Evolutionary conservation across 1,284 basidiomycete species (phyloP), one percentile per base, ranked within the genome.

Genomic region (Ceratobasidium sp.): DNA sequence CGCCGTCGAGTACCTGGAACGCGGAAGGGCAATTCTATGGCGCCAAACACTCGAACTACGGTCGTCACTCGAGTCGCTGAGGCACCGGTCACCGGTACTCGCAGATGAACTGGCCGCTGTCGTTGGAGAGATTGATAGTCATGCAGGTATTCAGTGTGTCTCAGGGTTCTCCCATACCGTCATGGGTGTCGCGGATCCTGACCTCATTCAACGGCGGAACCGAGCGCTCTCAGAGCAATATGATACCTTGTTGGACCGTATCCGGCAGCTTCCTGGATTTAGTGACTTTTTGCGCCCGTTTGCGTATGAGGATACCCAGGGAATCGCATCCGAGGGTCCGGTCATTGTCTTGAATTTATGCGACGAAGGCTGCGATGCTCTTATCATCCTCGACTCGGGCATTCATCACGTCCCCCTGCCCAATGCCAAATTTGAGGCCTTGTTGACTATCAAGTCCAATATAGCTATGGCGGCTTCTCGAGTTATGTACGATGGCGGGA

Each of bases 281-380:
- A 22, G 27, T 3, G 43, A 50, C 25, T 71, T 69, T 35, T 47
- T 71, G 40, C 54, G 53, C 20, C 56, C 56, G 12, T 50, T 50
- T 15, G 34, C 31, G 13, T 69, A 43, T 20, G 45, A 67, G 4
- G 49, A 69, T 20, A 34, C 58, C 8, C 17, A 22, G 5, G 31
- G 58, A 20, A 49, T 50, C 27, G 67, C 70, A 10, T 6, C 56
- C 7, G 47, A 47, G 5, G 70, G 70, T 1, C 70, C 70, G 7
- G 50, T 71, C 17, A 35, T 71, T 22, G 17, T 71, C 32, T 31
- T 71, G 15, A 71, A 71, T 49, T 22, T 53, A 3, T 53, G 68
- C 31, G 34, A 56, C 22, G 40, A 55, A 15, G 22, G 56, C 32
- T 69, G 52, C 34, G 65, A 71, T 34, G 70, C 70, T 3, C 43